A percentile compares a stretch with the other conserved stretches of the same genome.
These are phyloP conservation scores for Kwoniella shandongensis DNA, from an alignment of 768 basidiomycete genomes.

Conservation along the genomic window DNA sequence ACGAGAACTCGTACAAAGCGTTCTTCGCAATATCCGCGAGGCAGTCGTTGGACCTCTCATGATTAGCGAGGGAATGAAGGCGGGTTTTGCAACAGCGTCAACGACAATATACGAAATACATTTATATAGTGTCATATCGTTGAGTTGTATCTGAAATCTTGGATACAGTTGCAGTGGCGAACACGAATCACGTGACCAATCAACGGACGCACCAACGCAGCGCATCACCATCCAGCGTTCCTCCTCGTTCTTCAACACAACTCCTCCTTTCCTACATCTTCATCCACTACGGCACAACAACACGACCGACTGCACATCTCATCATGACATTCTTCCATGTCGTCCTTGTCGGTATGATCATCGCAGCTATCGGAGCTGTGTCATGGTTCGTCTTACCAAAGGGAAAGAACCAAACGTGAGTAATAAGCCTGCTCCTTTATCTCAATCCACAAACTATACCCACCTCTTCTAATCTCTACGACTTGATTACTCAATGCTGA, in stretches of 20 bases:
- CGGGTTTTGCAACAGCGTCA: too few relatives aligned
- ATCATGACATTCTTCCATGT: constrained; percentile 61
- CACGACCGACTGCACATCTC: not conserved
- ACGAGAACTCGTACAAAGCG: not conserved
- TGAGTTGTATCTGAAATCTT: too few relatives aligned
- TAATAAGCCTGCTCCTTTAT: constrained; percentile 26
- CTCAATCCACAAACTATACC: too few relatives aligned
- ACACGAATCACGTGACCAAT: constrained; percentile 12
- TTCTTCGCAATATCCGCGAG: not conserved
- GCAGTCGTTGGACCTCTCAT: not conserved
- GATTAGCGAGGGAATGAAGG: not conserved
- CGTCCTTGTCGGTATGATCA: constrained; percentile 65
- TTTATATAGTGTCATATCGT: too few relatives aligned
- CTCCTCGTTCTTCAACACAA: not conserved
- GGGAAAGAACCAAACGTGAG: constrained; percentile 86
- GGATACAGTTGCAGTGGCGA: too few relatives aligned
- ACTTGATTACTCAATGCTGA: too few relatives aligned
- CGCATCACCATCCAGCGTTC: too few relatives aligned
- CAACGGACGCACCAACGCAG: too few relatives aligned
- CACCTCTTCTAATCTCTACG: too few relatives aligned
- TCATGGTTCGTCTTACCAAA: constrained; percentile 74
- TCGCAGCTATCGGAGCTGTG: constrained; percentile 64
- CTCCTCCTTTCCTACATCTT: not conserved
- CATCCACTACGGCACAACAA: not conserved
- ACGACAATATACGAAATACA: too few relatives aligned